phyloP scores from a whole-genome alignment of 2,329 filamentous ascomycete species.

The Sporothrix brunneoviolacea region DNA sequence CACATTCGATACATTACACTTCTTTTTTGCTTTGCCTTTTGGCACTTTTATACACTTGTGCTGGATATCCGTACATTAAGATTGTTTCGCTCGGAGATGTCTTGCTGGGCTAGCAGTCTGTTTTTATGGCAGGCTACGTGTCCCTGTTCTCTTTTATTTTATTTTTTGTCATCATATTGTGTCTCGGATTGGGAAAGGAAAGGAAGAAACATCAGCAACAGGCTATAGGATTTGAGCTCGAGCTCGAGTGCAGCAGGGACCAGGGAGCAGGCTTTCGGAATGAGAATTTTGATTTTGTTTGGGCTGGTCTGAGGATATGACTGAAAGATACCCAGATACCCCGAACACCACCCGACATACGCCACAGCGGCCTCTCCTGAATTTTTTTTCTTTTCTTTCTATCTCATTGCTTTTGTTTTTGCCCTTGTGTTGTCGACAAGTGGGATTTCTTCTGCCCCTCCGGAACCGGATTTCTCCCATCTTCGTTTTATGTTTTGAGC shows the following conservation, averaged over 20 bases:
- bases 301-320: conserved; percentile 4
- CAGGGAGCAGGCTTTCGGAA: not conserved
- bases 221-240: not conserved
- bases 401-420: not conserved
- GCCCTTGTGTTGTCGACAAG: no score
- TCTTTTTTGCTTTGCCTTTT: not conserved
- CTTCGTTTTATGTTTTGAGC: not conserved
- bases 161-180: not conserved
- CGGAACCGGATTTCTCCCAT: not conserved
- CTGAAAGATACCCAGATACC: conserved; percentile 12
- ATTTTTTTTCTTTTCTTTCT: conserved; percentile 2
- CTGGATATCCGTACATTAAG: conserved; percentile 4
- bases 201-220: not conserved
- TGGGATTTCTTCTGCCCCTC: no score
- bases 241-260: not conserved
- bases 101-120: not conserved
- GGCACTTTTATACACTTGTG: not conserved
- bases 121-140: not conserved
- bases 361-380: not conserved
- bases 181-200: not conserved
- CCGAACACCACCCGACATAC: not conserved
- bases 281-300: conserved; percentile 7
- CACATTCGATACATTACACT: no score
- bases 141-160: not conserved
- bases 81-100: conserved; percentile 5